Evolutionary conservation across 305 asterid genomes (phyloP).

Genomic region (Andrographis paniculata): DNA sequence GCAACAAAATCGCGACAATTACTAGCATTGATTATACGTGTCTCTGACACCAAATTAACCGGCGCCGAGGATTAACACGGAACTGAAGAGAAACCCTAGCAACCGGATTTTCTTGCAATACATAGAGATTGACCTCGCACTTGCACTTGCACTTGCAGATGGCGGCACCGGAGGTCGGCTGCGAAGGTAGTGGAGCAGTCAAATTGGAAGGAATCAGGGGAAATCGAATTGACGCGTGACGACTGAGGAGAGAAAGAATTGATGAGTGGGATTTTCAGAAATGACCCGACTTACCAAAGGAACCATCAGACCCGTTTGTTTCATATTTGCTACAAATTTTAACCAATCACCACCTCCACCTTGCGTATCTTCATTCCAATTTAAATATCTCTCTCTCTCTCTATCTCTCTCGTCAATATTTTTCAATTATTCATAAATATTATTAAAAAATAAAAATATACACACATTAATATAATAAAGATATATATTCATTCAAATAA

Average conservation of each 20-base stretch:
- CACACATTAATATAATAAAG: too few species aligned
- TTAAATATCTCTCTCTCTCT: too few species aligned
- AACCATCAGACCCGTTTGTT: too few species aligned
- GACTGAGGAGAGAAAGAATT: slow-evolving; percentile 11
- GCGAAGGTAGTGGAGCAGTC: slow-evolving; percentile 5
- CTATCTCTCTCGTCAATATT: too few species aligned
- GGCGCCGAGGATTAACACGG: slow-evolving; percentile 28
- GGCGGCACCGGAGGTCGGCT: slow-evolving; percentile 10
- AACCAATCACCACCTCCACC: too few species aligned
- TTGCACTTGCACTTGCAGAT: too few species aligned
- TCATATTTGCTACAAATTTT: too few species aligned
- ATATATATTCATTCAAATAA: too few species aligned
- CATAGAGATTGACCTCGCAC: slow-evolving; percentile 22
- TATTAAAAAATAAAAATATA: too few species aligned
- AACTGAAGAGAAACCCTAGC: slow-evolving; percentile 27
- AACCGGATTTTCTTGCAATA: slow-evolving; percentile 27
- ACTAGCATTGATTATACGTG: slow-evolving; percentile 23
- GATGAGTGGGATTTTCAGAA: not conserved
- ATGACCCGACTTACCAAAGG: not conserved
- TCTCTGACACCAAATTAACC: slow-evolving; percentile 18
- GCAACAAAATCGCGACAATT: slow-evolving; percentile 27
- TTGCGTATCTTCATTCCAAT: too few species aligned
- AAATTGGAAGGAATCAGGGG: slow-evolving; percentile 13
- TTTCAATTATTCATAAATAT: too few species aligned
- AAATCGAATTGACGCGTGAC: slow-evolving; percentile 18